Evolutionary conservation across 768 basidiomycete species (phyloP), one percentile per base, ranked within the genome.

Genomic region (Coprinopsis sp.): DNA sequence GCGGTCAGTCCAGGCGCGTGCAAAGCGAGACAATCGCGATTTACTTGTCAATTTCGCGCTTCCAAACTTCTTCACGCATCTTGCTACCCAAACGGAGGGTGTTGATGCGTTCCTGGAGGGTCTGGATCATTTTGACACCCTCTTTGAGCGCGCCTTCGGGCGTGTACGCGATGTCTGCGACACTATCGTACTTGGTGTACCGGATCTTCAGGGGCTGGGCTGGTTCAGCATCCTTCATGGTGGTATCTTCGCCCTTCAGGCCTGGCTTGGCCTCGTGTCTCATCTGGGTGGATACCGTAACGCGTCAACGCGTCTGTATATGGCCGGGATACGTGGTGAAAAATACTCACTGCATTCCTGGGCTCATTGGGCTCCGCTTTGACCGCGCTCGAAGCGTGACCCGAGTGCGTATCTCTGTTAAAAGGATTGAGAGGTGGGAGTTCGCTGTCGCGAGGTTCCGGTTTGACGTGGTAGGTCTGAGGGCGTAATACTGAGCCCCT

Each of bases 61-160:
- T 57, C 80, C 81, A 83, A 2, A 82, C 79, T 14, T 81, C 78
- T 51, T 76, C 63, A 12, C 81, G 70, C 39, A 80, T 59, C 54
- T 76, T 77, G 54, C 73, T 78, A 14, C 78, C 78, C 2, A 82
- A 55, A 44, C 76, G 64, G 46, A 81, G 51, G 16, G 58, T 66
- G 46, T 71, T 65, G 33, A 81, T 58, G 39, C 58, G 55, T 3
- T 62, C 56, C 56, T 74, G 71, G 43, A 81, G 60, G 10, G 67
- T 61, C 50, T 77, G 67, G 3, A 78, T 76, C 78, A 81, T 81
- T 0, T 61, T 63, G 1, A 78, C 49, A 4, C 76, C 80, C 51
- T 77, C 68, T 39, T 73, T 67, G 6, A 82, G 57, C 2, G 76
- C 76, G 24, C 57, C 53, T 54, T 81, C 79, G 0, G 77, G 76